These are phyloP conservation scores for Russula earlei DNA, from an alignment of 768 basidiomycete species.

Conservation along the genomic window DNA sequence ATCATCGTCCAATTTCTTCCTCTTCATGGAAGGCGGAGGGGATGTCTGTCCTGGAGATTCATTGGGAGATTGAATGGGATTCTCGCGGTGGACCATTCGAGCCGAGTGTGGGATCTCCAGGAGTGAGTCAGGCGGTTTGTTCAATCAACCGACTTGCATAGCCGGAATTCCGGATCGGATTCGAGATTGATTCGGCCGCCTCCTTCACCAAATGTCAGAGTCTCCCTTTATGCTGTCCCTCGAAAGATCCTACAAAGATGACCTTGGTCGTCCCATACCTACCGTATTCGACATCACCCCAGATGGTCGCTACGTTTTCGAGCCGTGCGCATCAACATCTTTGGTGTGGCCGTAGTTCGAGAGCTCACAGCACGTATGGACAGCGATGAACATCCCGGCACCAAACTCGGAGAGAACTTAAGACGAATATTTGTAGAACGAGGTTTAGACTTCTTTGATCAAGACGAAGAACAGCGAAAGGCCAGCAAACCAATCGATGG, in stretches of 20 bases:
- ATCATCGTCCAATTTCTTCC: slow-evolving; percentile 52
- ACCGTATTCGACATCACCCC: slow-evolving; percentile 57
- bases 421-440: slow-evolving; percentile 64
- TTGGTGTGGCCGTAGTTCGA: not conserved
- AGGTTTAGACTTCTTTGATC: slow-evolving; percentile 67
- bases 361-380: slow-evolving; percentile 1
- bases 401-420: slow-evolving; percentile 55
- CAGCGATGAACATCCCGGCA: slow-evolving; percentile 42
- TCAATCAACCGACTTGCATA: too few species aligned
- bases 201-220: not conserved
- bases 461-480: slow-evolving; percentile 25
- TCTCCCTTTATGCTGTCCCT: slow-evolving; percentile 51
- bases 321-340: slow-evolving; percentile 44
- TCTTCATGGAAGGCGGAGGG: slow-evolving; percentile 34
- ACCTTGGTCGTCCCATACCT: slow-evolving; percentile 53
- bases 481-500: slow-evolving; percentile 17
- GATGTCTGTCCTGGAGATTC: slow-evolving; percentile 5
- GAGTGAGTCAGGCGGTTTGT: not conserved
- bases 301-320: slow-evolving; percentile 59
- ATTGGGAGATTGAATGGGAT: not conserved
- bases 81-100: slow-evolving; percentile 7
- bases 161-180: too few species aligned
- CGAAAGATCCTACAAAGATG: slow-evolving; percentile 76
- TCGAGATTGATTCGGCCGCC: not conserved
- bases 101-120: not conserved